Conservation (phyloP, 768 basidiomycete genomes). For the Mycena capillaripes region DNA sequence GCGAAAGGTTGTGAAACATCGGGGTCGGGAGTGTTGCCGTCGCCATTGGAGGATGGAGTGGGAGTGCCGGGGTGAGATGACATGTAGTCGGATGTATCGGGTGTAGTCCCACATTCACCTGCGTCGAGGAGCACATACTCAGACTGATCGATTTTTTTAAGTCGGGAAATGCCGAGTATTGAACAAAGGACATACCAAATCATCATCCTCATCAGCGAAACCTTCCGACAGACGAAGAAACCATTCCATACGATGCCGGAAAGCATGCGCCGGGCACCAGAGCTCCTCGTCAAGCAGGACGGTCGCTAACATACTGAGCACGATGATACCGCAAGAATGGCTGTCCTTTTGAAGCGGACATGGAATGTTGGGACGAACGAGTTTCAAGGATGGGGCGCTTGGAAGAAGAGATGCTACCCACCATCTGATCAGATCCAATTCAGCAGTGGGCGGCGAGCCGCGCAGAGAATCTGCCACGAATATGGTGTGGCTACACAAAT, state of each 20-base stretch:
- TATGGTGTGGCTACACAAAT: neutral
- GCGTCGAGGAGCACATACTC: no score
- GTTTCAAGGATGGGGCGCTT: neutral
- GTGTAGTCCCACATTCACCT: no score
- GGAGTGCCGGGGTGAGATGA: no score
- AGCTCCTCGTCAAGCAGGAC: neutral
- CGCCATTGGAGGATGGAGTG: no score
- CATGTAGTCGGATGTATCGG: no score
- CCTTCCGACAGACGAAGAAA: neutral
- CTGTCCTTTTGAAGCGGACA: neutral
- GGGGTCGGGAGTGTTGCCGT: no score
- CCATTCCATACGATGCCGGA: neutral
- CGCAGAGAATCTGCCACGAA: neutral
- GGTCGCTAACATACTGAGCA: neutral
- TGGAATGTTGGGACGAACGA: neutral
- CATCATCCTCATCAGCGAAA: neutral
- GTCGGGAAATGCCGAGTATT: no score
- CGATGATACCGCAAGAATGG: constrained; percentile 5
- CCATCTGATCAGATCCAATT: neutral
- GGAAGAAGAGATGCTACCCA: neutral
- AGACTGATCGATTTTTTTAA: no score
- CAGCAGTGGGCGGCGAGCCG: neutral
- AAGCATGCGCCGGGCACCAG: neutral
- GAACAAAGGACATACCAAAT: neutral
- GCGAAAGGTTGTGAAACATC: no score